These are phyloP conservation scores for Verticillium isaacii DNA, from an alignment of 2,329 filamentous ascomycete genomes.

Conservation along the genomic window DNA sequence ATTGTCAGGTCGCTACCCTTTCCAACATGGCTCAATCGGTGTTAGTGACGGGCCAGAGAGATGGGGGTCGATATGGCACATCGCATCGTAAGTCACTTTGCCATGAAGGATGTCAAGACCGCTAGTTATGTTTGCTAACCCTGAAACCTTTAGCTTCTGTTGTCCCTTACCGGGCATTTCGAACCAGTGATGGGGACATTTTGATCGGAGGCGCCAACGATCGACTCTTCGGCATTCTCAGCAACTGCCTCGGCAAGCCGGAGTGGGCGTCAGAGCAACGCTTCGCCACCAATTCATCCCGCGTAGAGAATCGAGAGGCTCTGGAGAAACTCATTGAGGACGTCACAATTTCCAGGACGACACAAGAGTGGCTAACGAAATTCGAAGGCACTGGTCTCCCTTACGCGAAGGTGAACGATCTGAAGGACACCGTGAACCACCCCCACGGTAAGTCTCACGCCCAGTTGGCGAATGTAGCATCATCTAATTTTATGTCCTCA, in stretches of 20 bases:
- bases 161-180: conserved; percentile 87
- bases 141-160: conserved; percentile 65
- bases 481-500: neutral
- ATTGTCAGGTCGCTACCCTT: conserved; percentile 65
- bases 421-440: conserved; percentile 78
- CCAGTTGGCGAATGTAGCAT: neutral
- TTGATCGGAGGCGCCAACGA: conserved; percentile 69
- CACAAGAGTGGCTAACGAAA: conserved; percentile 78
- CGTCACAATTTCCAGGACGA: conserved; percentile 71
- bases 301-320: conserved; percentile 65
- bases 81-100: neutral
- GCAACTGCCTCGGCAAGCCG: conserved; percentile 50
- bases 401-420: conserved; percentile 86
- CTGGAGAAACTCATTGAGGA: conserved; percentile 77
- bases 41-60: conserved; percentile 58
- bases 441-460: conserved; percentile 71
- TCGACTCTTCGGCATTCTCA: conserved; percentile 61
- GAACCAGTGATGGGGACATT: conserved; percentile 64
- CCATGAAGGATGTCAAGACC: conserved; percentile 3
- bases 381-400: conserved; percentile 92
- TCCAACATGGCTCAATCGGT: conserved; percentile 63
- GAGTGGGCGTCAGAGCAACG: conserved; percentile 57
- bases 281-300: conserved; percentile 56
- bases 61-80: conserved; percentile 20
- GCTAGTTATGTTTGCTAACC: too few relatives aligned